Evolutionary conservation across 208 protist species (phyloP).

Genomic region (Acanthamoeba lenticulata): DNA sequence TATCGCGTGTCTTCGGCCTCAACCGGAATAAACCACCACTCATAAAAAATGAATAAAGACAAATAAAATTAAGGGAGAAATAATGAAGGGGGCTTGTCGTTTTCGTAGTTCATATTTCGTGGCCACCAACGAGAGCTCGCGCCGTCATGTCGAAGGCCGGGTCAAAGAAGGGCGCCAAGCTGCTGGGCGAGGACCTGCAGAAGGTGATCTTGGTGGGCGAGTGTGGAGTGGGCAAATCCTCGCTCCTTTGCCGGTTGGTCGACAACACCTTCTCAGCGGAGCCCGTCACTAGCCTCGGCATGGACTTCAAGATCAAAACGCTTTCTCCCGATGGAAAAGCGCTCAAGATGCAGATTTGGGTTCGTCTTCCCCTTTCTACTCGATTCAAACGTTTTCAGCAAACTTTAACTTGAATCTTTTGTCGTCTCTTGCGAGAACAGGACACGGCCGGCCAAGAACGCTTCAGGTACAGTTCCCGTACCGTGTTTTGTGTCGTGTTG

Average conservation of each 20-base stretch:
- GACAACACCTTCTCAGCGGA: constrained; percentile 86
- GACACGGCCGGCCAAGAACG: constrained; percentile 94
- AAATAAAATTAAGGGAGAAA: no score
- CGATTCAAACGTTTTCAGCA: neutral
- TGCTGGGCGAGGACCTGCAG: neutral
- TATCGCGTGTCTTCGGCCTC: neutral
- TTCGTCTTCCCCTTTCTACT: neutral
- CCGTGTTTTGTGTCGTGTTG: no score
- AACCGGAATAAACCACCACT: neutral
- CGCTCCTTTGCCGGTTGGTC: neutral
- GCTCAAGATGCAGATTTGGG: constrained; percentile 96
- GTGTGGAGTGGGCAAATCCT: constrained; percentile 4
- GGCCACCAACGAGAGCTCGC: no score
- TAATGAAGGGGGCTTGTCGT: no score
- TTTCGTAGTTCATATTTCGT: no score
- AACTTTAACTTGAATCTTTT: neutral
- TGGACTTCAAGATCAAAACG: constrained; percentile 97
- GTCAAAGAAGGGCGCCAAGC: neutral
- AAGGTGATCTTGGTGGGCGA: constrained; percentile 25
- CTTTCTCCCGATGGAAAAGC: constrained; percentile 96
- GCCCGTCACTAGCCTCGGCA: constrained; percentile 99
- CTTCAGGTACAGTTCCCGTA: neutral
- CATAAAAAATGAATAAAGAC: no score
- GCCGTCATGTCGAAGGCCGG: no score
- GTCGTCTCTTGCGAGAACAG: neutral